Evolutionary conservation across 164 flowering plant genomes (phyloP).

Genomic region (Paratinospora sagittata): DNA sequence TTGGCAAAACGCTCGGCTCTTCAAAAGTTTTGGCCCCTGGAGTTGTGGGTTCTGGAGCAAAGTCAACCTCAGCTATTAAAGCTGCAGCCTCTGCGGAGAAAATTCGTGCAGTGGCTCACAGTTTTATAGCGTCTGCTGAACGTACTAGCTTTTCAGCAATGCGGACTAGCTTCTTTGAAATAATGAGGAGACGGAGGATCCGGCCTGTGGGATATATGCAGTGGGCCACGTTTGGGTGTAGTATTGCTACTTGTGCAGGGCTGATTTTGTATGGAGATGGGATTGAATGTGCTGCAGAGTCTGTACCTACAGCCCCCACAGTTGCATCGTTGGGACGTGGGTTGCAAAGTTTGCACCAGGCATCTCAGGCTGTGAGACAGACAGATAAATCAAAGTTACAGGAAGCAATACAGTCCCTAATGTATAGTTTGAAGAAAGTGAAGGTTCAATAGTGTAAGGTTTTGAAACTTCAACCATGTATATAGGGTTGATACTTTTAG

Average conservation of each 20-base stretch:
- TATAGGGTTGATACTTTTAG: not conserved
- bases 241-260: slow-evolving; percentile 69
- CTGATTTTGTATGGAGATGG: slow-evolving; percentile 78
- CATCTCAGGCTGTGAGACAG: slow-evolving; percentile 45
- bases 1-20: slow-evolving; percentile 51
- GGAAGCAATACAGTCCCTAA: slow-evolving; percentile 55
- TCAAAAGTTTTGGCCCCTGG: slow-evolving; percentile 57
- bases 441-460: slow-evolving; percentile 31
- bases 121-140: slow-evolving; percentile 72
- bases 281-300: slow-evolving; percentile 81
- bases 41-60: slow-evolving; percentile 46
- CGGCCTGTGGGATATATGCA: slow-evolving; percentile 51
- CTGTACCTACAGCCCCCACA: slow-evolving; percentile 67
- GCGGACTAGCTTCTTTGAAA: slow-evolving; percentile 84
- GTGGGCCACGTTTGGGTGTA: slow-evolving; percentile 83
- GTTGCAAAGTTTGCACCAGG: slow-evolving; percentile 55
- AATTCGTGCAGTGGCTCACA: slow-evolving; percentile 60
- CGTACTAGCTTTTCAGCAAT: slow-evolving; percentile 78
- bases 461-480: slow-evolving; percentile 3
- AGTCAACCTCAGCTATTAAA: slow-evolving; percentile 46
- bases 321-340: slow-evolving; percentile 91
- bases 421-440: slow-evolving; percentile 48
- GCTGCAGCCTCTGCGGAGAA: slow-evolving; percentile 72
- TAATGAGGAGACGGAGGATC: slow-evolving; percentile 68
- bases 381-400: slow-evolving; percentile 45